These are phyloP conservation scores for Penicillium chermesinum DNA, from an alignment of 495 filamentous ascomycete species.

Conservation along the genomic window DNA sequence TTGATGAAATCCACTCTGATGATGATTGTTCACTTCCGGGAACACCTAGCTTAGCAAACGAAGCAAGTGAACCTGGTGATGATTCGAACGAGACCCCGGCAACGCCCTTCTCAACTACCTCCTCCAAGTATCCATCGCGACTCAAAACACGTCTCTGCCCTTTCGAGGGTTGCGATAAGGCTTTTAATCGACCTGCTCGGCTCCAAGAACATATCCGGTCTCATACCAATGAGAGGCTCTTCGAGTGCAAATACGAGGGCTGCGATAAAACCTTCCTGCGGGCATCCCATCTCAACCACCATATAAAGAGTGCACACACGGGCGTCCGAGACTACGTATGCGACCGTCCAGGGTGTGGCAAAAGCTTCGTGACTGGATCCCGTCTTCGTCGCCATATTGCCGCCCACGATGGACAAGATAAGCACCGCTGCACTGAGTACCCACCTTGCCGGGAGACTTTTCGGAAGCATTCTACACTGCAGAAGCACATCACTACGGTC, in stretches of 20 bases:
- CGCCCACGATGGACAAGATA: constrained; percentile 62
- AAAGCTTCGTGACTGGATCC: constrained; percentile 71
- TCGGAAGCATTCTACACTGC: constrained; percentile 81
- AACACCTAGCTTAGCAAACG: constrained; percentile 23
- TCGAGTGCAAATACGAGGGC: constrained; percentile 56
- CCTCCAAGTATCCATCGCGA: constrained; percentile 59
- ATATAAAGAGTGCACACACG: constrained; percentile 76
- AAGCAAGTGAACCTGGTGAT: constrained; percentile 8
- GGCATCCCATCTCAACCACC: constrained; percentile 73
- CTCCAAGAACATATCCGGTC: constrained; percentile 72
- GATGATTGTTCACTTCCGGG: constrained; percentile 30
- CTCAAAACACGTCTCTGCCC: constrained; percentile 69
- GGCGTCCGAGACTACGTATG: constrained; percentile 67
- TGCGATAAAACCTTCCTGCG: constrained; percentile 82
- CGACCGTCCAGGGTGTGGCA: constrained; percentile 63
- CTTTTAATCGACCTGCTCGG: constrained; percentile 82
- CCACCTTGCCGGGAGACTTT: constrained; percentile 74
- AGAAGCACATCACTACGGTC: constrained; percentile 67
- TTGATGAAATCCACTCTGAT: constrained; percentile 37
- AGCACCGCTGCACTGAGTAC: constrained; percentile 67
- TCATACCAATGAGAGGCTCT: constrained; percentile 75
- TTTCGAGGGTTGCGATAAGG: constrained; percentile 64
- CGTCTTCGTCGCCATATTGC: constrained; percentile 63
- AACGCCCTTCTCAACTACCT: constrained; percentile 50
- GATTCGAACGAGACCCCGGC: constrained; percentile 45